A percentile compares a stretch with the other conserved stretches of the same genome.
Conservation (phyloP, 176 grass and related monocot species). For the Alopecurus myosuroides region DNA sequence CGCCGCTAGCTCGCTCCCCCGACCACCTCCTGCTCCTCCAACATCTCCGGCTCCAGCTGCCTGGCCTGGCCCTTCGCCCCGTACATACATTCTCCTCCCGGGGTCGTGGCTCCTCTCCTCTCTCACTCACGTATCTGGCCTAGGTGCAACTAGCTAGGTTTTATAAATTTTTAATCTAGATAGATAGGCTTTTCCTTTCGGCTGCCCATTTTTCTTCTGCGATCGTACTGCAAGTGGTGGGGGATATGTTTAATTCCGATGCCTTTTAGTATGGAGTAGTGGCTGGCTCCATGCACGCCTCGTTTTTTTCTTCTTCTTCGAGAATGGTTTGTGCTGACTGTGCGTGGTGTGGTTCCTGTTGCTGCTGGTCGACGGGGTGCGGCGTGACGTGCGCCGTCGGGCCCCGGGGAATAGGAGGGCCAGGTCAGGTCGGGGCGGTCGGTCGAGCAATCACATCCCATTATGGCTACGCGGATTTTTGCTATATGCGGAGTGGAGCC, state of each 20-base stretch:
- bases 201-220: background rate
- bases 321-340: background rate
- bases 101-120: background rate
- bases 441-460: background rate
- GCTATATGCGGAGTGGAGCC: background rate
- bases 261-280: background rate
- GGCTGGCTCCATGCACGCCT: background rate
- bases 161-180: no score
- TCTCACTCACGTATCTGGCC: background rate
- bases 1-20: background rate
- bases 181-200: slow-evolving; percentile 19
- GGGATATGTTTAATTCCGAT: background rate
- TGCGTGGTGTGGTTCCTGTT: background rate
- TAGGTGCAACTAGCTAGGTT: background rate
- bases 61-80: background rate
- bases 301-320: background rate
- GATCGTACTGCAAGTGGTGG: background rate
- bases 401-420: background rate
- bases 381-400: slow-evolving; percentile 24
- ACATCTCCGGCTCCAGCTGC: background rate
- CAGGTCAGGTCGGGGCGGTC: background rate
- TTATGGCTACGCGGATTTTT: background rate
- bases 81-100: background rate
- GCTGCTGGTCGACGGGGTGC: background rate
- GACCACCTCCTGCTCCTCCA: background rate